Conservation (phyloP, 768 basidiomycete genomes). For the Xerocomellus intermedius region DNA sequence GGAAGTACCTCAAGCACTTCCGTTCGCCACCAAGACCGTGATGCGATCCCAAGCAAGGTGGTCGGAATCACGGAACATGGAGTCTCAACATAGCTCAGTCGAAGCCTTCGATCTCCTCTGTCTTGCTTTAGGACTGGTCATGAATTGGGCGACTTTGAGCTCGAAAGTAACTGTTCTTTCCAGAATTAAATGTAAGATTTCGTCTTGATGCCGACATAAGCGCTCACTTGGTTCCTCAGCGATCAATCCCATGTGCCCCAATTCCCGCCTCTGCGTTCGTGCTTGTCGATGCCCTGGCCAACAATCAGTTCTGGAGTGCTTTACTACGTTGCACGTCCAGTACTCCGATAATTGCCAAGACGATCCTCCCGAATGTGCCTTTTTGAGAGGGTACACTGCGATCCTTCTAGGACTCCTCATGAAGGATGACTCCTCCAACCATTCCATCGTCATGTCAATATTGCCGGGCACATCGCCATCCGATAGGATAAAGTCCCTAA, state of each 20-base stretch:
- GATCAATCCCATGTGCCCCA: conserved; percentile 50
- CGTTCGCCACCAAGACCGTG: conserved; percentile 48
- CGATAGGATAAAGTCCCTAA: conserved; percentile 23
- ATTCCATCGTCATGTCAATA: conserved; percentile 30
- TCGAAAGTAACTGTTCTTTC: conserved; percentile 46
- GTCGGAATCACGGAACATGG: conserved; percentile 8
- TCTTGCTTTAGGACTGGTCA: conserved; percentile 70
- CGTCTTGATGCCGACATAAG: not conserved
- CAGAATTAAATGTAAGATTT: conserved; percentile 48
- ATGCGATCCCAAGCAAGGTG: conserved; percentile 37
- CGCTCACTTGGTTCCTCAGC: conserved; percentile 35
- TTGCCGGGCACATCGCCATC: conserved; percentile 35
- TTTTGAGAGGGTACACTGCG: conserved; percentile 72
- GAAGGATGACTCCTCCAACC: conserved; percentile 33
- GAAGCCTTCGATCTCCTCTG: conserved; percentile 68
- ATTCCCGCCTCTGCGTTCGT: conserved; percentile 47
- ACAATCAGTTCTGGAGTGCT: conserved; percentile 48
- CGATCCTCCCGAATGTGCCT: conserved; percentile 40
- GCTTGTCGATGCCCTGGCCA: conserved; percentile 52
- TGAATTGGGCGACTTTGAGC: conserved; percentile 69
- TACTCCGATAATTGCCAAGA: conserved; percentile 26
- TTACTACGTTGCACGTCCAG: conserved; percentile 48
- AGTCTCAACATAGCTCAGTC: conserved; percentile 21
- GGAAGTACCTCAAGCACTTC: conserved; percentile 44
- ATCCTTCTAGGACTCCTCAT: conserved; percentile 64